A percentile compares a stretch with the other conserved stretches of the same genome.
Conservation (phyloP, 495 filamentous ascomycete genomes). For the Tuber brumale region DNA sequence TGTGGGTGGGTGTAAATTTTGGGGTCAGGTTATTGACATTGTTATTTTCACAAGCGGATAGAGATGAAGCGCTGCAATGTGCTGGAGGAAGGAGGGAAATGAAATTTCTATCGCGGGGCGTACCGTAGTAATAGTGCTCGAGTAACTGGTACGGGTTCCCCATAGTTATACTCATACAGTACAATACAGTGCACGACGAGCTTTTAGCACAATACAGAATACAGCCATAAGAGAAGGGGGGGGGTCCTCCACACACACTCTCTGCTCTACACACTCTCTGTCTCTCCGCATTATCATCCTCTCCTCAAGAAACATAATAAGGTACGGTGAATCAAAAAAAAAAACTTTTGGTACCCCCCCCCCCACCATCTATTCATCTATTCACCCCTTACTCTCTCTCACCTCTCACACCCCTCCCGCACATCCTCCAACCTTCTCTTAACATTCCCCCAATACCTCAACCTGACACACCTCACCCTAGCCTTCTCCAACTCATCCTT, state of each 20-base stretch:
- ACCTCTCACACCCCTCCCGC: slow-evolving; percentile 81
- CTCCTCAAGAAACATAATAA: background rate
- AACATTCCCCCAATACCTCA: slow-evolving; percentile 91
- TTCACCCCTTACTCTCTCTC: slow-evolving; percentile 52
- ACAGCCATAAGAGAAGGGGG: background rate
- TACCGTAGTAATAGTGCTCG: too few species aligned
- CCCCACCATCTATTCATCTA: slow-evolving; percentile 49
- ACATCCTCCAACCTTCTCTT: slow-evolving; percentile 59
- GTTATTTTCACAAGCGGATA: too few species aligned
- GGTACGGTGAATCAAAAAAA: background rate
- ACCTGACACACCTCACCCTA: slow-evolving; percentile 60
- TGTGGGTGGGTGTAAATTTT: too few species aligned
- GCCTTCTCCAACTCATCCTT: slow-evolving; percentile 60
- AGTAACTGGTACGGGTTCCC: too few species aligned
- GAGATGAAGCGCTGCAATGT: too few species aligned
- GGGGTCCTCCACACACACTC: background rate
- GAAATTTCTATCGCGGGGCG: too few species aligned
- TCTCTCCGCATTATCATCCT: background rate
- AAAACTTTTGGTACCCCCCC: background rate
- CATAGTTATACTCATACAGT: background rate
- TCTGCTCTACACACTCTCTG: background rate
- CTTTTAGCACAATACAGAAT: background rate
- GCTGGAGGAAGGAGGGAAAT: too few species aligned
- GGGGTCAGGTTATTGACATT: too few species aligned
- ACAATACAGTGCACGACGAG: background rate